Evolutionary conservation across 2,329 filamentous ascomycete species (phyloP), one percentile per base, ranked within the genome.

Genomic region (Claviceps purpurea): DNA sequence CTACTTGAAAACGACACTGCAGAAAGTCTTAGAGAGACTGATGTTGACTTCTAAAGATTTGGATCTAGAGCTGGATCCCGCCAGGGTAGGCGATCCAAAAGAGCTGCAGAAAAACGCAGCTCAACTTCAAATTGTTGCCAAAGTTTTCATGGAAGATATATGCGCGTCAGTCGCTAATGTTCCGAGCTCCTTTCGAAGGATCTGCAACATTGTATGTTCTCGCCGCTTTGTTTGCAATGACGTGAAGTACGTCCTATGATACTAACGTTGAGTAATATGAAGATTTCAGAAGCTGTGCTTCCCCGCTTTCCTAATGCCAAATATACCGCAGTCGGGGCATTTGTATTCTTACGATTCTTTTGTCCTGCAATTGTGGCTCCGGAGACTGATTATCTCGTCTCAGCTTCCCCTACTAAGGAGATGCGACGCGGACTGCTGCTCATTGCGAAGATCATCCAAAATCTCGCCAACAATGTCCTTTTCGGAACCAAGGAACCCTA

Each of bases 401-500:
- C 73, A 16, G 71, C 70, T 1, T 60, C 78, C 2, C 82, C 81
- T 5, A 81, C 81, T 1, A 85, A 84, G 62, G 81, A 84, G 59
- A 83, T 85, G 78, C 74, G 83, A 18, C 75, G 82, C 51, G 82
- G 82, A 4, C 70, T 86, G 5, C 71, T 86, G 34, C 72, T 86
- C 37, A 85, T 86, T 57, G 82, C 83, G 49, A 86, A 86, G 61
- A 78, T 86, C 53, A 77, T 86, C 22, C 83, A 86, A 58, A 85
- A 85, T 59, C 69, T 86, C 39, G 83, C 82, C 39, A 86, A 86
- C 59, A 86, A 86, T 53, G 82, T 85, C 30, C 70, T 85, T 1
- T 86, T 86, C 57, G 82, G 83, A 4, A 80, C 81, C 38, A 86
- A 86, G 63, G 82, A 86, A 61, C 79, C 81, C 3, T 86, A 84